A percentile compares a stretch with the other conserved stretches of the same genome.
Evolutionary conservation across 208 protist genomes (phyloP).

Genomic region (Wallacemonas sp.): DNA sequence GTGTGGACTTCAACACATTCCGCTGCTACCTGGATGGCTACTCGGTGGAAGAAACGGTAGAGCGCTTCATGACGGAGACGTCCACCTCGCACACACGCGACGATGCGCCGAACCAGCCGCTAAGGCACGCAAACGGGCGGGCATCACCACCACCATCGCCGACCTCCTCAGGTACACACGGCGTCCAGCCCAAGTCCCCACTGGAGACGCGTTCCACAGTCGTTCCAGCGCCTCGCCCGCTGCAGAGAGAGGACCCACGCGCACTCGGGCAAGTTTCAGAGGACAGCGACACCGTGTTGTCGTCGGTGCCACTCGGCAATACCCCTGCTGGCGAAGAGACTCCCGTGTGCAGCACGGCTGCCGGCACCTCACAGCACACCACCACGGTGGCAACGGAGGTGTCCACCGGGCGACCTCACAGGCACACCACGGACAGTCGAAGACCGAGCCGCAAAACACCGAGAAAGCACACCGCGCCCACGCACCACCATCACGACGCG

Average conservation of each 20-base stretch:
- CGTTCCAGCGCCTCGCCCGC: too few relatives aligned
- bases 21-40: slow-evolving; percentile 57
- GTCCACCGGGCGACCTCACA: neutral
- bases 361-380: neutral
- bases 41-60: slow-evolving; percentile 69
- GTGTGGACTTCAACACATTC: slow-evolving; percentile 71
- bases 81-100: neutral
- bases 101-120: neutral
- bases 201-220: too few relatives aligned
- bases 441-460: neutral
- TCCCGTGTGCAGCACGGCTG: neutral
- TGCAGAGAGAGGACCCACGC: neutral
- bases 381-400: neutral
- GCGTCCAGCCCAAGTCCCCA: too few relatives aligned
- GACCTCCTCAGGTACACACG: too few relatives aligned
- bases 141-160: too few relatives aligned
- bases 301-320: too few relatives aligned
- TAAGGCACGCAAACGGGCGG: too few relatives aligned
- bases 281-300: neutral
- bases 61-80: slow-evolving; percentile 35
- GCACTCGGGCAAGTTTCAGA: neutral
- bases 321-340: too few relatives aligned
- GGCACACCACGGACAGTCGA: neutral
- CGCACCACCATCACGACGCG: neutral
- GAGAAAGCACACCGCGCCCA: neutral